Percentiles rank a stretch among this genome's conserved stretches.
Conservation (phyloP, 306 rosid genomes). For the Quercus cerris region DNA sequence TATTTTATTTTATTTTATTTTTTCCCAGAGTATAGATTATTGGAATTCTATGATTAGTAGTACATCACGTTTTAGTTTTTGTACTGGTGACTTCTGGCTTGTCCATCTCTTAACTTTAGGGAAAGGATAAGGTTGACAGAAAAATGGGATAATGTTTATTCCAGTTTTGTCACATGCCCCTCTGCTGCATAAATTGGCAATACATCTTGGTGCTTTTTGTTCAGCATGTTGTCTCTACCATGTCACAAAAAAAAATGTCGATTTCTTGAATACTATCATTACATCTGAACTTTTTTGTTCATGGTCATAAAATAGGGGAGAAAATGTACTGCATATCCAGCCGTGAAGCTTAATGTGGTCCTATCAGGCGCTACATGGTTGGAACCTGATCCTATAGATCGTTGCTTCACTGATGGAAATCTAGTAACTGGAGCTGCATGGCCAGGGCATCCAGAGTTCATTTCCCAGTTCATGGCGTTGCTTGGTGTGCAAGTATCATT, state of each 20-base stretch:
- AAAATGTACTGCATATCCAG: conserved; percentile 89
- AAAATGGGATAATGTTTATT: too few species aligned
- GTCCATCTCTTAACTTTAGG: not conserved
- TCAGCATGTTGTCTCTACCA: not conserved
- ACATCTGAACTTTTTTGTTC: not conserved
- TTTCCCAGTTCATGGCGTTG: conserved; percentile 71
- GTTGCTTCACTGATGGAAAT: conserved; percentile 84
- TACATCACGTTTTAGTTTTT: not conserved
- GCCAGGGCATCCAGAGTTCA: conserved; percentile 86
- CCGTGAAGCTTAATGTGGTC: conserved; percentile 69
- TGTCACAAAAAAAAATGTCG: not conserved
- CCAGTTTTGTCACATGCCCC: not conserved
- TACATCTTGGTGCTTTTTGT: not conserved
- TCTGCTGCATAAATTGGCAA: not conserved
- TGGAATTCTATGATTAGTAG: not conserved
- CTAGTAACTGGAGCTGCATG: conserved; percentile 88
- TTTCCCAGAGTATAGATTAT: not conserved
- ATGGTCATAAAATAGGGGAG: conserved; percentile 50
- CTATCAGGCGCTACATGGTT: conserved; percentile 72
- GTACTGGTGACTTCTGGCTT: not conserved
- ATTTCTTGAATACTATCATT: not conserved
- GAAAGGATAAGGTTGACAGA: not conserved
- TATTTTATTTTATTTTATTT: not conserved
- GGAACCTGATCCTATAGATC: conserved; percentile 83
- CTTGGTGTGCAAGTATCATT: conserved; percentile 61